Evolutionary conservation across 805 yeast species (phyloP).

Genomic region (Lipomyces anomalus): DNA sequence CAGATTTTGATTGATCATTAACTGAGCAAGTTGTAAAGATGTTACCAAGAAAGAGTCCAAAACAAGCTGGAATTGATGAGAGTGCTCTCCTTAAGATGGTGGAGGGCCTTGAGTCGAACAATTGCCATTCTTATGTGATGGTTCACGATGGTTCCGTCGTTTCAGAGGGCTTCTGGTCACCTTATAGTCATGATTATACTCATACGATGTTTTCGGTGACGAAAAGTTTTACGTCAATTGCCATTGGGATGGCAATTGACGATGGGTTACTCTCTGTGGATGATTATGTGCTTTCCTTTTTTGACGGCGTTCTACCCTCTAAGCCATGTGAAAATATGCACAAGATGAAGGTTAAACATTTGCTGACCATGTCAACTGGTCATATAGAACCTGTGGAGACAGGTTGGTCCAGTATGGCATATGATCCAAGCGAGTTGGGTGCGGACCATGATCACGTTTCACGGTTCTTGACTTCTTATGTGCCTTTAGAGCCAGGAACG

Average conservation of each 20-base stretch:
- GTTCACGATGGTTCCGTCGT: not conserved
- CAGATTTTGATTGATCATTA: no score
- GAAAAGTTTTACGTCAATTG: slow-evolving; percentile 13
- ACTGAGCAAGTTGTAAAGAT: no score
- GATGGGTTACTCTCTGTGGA: slow-evolving; percentile 15
- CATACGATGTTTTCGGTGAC: no score
- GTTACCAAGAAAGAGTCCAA: no score
- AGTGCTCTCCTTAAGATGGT: not conserved
- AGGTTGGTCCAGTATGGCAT: slow-evolving; percentile 2
- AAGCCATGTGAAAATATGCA: slow-evolving; percentile 13
- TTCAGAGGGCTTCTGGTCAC: slow-evolving; percentile 29
- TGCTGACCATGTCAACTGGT: slow-evolving; percentile 19
- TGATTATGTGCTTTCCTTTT: slow-evolving; percentile 7
- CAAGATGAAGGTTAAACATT: slow-evolving; percentile 9
- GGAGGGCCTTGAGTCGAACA: not conserved
- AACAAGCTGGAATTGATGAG: not conserved
- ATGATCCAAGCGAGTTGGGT: not conserved
- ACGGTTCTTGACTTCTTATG: slow-evolving; percentile 14
- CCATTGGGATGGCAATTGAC: slow-evolving; percentile 17
- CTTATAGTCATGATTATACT: slow-evolving; percentile 10
- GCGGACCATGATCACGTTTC: slow-evolving; percentile 6
- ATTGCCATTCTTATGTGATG: not conserved
- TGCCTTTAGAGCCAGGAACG: slow-evolving; percentile 12
- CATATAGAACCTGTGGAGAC: slow-evolving; percentile 4
- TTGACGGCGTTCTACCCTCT: slow-evolving; percentile 8